Evolutionary conservation across 768 basidiomycete genomes (phyloP).

Genomic region (Serendipita sp.): DNA sequence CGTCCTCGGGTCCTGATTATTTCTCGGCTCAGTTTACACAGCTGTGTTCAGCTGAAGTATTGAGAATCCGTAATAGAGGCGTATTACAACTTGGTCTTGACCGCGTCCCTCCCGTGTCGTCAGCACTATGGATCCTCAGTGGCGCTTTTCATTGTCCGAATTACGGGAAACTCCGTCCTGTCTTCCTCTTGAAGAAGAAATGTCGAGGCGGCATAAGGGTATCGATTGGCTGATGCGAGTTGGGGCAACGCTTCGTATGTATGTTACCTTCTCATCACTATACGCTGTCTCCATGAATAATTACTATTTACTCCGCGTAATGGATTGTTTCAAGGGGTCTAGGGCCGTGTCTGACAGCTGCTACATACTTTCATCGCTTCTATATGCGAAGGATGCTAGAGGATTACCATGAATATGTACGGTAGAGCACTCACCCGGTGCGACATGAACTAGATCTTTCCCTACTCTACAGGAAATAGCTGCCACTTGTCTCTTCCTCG

Average conservation of each 20-base stretch:
- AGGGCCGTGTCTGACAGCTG: constrained; percentile 71
- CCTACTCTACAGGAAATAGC: constrained; percentile 48
- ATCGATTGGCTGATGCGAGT: constrained; percentile 75
- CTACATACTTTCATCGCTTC: constrained; percentile 82
- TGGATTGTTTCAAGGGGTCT: constrained; percentile 38
- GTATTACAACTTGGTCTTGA: background rate
- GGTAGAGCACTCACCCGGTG: constrained; percentile 1
- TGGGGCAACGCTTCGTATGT: constrained; percentile 64
- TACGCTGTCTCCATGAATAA: background rate
- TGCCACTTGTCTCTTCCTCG: constrained; percentile 71
- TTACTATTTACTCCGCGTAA: constrained; percentile 9
- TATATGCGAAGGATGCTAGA: constrained; percentile 78
- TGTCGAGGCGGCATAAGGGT: constrained; percentile 65
- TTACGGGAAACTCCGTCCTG: background rate
- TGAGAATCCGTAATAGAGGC: background rate
- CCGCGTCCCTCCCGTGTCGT: background rate
- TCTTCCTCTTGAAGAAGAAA: constrained; percentile 39
- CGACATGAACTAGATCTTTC: background rate
- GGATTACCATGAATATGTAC: constrained; percentile 64
- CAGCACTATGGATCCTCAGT: background rate
- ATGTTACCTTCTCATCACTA: constrained; percentile 19
- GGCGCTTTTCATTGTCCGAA: background rate
- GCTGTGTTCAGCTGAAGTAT: background rate
- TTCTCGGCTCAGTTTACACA: background rate
- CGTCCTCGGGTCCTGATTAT: background rate